These are phyloP conservation scores for Fusarium pseudograminearum DNA, from an alignment of 2,329 filamentous ascomycete species.

Conservation along the genomic window DNA sequence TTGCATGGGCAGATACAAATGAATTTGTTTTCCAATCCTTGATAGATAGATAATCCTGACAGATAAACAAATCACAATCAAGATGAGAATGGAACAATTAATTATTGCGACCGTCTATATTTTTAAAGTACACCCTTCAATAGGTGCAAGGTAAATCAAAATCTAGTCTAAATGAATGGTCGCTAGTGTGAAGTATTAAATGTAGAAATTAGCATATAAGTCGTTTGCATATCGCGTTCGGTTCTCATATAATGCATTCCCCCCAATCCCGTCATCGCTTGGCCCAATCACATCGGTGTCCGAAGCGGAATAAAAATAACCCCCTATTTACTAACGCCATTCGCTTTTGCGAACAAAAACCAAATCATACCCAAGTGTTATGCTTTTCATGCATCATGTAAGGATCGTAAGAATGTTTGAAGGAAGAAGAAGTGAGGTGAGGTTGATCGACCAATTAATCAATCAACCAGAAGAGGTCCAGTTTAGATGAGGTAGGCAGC, in stretches of 20 bases:
- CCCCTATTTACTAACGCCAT: slow-evolving; percentile 35
- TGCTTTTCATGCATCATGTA: slow-evolving; percentile 42
- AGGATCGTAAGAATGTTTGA: slow-evolving; percentile 42
- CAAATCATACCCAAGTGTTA: slow-evolving; percentile 32
- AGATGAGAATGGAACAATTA: not conserved
- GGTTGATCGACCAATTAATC: not conserved
- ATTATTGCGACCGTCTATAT: slow-evolving; percentile 17
- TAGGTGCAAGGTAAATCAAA: slow-evolving; percentile 32
- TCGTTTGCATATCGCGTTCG: slow-evolving; percentile 34
- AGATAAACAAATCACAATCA: not conserved
- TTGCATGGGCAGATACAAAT: not conserved
- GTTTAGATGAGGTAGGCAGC: slow-evolving; percentile 58
- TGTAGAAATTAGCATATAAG: slow-evolving; percentile 42
- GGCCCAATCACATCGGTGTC: slow-evolving; percentile 26
- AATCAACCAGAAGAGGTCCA: not conserved
- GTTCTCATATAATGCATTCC: slow-evolving; percentile 35
- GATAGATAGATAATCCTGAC: too few relatives aligned
- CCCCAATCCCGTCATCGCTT: slow-evolving; percentile 33
- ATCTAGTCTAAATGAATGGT: slow-evolving; percentile 45
- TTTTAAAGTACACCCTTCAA: slow-evolving; percentile 19
- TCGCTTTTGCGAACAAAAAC: slow-evolving; percentile 38
- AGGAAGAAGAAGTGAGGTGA: not conserved
- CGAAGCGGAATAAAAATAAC: slow-evolving; percentile 25
- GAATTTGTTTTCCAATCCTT: not conserved
- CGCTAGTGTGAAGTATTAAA: slow-evolving; percentile 38